phyloP scores from a whole-genome alignment of 257 asterid genomes.

The Echium plantagineum region DNA sequence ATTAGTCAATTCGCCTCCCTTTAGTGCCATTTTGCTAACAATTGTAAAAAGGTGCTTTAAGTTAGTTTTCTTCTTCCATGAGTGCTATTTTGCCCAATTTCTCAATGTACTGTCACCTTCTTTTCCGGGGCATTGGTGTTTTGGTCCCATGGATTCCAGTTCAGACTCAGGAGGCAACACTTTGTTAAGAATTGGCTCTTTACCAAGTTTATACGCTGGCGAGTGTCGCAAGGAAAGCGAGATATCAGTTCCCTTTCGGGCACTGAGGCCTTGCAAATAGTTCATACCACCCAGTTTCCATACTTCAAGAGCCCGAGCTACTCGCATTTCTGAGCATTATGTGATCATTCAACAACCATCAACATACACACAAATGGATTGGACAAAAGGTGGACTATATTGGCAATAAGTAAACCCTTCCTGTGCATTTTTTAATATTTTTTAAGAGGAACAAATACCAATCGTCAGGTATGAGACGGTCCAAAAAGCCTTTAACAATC shows the following conservation, averaged over 20 bases:
- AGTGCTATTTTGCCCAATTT: no score
- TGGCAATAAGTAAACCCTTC: no score
- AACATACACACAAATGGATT: no score
- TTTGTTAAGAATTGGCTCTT: constrained; percentile 48
- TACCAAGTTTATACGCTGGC: constrained; percentile 67
- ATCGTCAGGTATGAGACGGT: no score
- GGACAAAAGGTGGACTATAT: no score
- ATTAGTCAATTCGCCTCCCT: no score
- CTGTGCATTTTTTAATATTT: no score
- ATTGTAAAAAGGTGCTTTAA: no score
- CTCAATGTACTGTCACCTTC: constrained; percentile 76
- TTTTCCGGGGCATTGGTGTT: constrained; percentile 48
- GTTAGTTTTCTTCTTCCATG: no score
- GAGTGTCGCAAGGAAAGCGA: constrained; percentile 59
- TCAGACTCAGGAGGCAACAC: constrained; percentile 41
- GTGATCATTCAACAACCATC: background rate
- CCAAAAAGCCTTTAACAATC: no score
- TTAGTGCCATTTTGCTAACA: no score
- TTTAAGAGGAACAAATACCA: no score
- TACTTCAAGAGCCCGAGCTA: constrained; percentile 33
- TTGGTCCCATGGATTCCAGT: constrained; percentile 49
- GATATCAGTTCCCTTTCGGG: constrained; percentile 31
- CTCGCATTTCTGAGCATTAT: constrained; percentile 8
- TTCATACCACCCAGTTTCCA: constrained; percentile 53
- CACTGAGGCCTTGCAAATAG: constrained; percentile 46